Base-by-base conservation (phyloP, 2,329 filamentous ascomycete species). In the Nannizzia gypsea region DNA sequence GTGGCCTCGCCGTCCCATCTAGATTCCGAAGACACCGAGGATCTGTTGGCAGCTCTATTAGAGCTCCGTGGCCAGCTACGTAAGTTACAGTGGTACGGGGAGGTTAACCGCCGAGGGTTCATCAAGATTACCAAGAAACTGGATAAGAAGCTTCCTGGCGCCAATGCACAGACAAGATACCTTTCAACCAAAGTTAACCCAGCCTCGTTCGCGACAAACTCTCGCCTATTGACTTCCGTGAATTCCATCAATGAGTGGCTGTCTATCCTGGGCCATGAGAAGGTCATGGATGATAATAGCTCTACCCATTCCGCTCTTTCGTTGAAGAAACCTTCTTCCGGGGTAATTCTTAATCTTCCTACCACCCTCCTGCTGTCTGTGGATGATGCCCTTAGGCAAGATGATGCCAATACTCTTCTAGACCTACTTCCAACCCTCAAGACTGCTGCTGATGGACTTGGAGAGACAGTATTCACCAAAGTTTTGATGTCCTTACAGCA, bases 91-190 rank as follows among this genome's bases (percentile, higher is more conserved):
- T 97, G 91, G 91, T 99, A 97, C 71, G 92, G 91, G 56, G 92
- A 97, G 75, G 92, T 97, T 68, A 99, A 99, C 73, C 84, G 91
- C 58, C 82, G 89, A 64, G 93, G 93, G 1, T 99, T 99, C 69
- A 84, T 95, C 72, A 99, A 99, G 77, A 99, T 99, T 73, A 96
- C 93, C 57, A 99, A 99, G 78, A 99, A 99, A 75, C 78, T 96
- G 52, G 93, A 99, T 75, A 99, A 99, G 77, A 96, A 95, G 76
- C 83, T 96, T 2, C 81, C 87, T 1, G 81, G 83, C 52, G 83
- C 85, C 2, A 82, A 85, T 57, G 86, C 89, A 0, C 91, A 96
- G 76, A 85, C 89, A 70, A 83, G 85, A 61, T 99, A 97, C 69
- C 80, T 99, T 62, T 84, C 88, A 44, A 90, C 90, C 54, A 96